Evolutionary conservation across 169 alveolate species (phyloP).

Genomic region (Plasmodium fragile): DNA sequence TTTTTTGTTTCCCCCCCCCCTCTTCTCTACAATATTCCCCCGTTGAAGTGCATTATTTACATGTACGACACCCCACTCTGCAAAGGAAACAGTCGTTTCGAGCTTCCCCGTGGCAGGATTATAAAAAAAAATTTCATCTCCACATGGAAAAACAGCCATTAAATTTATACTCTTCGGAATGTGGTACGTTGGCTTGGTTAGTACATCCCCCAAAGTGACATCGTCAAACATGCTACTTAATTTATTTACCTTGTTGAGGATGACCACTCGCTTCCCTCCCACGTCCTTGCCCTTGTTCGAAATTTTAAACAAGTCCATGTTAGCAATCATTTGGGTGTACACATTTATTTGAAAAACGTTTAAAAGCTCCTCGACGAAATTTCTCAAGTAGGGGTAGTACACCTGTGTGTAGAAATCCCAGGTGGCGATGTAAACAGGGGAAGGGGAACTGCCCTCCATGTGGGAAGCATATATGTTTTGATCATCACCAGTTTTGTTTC

Average conservation of each 20-base stretch:
- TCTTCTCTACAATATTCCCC: not conserved
- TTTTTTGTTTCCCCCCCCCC: not conserved
- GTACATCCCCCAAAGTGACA: conserved; percentile 29
- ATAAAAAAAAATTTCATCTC: conserved; percentile 30
- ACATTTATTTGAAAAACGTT: conserved; percentile 63
- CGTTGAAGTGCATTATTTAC: conserved; percentile 11
- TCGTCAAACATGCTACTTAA: conserved; percentile 54
- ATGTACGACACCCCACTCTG: conserved; percentile 64
- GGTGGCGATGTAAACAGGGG: conserved; percentile 47
- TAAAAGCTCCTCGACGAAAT: conserved; percentile 36
- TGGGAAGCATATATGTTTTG: not conserved
- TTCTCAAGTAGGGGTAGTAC: conserved; percentile 69
- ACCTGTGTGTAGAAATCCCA: conserved; percentile 66
- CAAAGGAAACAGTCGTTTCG: conserved; percentile 73
- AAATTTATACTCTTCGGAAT: conserved; percentile 61
- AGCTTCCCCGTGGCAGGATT: conserved; percentile 15
- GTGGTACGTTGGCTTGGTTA: conserved; percentile 54
- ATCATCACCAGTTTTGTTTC: not conserved
- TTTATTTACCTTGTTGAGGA: conserved; percentile 36
- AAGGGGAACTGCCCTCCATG: too few relatives aligned
- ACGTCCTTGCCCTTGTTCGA: conserved; percentile 4
- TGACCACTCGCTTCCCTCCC: conserved; percentile 10
- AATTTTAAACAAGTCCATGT: conserved; percentile 53
- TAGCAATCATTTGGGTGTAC: conserved; percentile 16
- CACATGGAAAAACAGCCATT: conserved; percentile 48